Percentiles rank a stretch among this genome's conserved stretches.
Conservation (phyloP, 108 stramenopile genomes). For the Epithemia pelagica region DNA sequence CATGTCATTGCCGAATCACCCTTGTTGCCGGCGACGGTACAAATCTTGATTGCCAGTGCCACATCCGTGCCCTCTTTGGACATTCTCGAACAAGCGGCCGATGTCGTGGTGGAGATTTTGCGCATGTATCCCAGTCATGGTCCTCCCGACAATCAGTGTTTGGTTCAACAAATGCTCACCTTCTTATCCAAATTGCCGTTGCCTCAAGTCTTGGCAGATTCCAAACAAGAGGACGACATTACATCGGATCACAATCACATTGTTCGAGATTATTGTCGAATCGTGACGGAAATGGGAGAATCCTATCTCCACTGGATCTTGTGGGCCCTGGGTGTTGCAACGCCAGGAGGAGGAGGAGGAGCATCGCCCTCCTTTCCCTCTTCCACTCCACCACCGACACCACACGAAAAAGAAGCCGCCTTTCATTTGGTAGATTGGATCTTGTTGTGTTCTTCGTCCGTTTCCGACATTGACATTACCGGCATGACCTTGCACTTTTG, state of each 20-base stretch:
- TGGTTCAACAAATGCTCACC: constrained; percentile 71
- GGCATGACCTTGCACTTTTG: constrained; percentile 87
- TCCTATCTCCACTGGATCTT: constrained; percentile 85
- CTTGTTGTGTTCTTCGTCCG: constrained; percentile 49
- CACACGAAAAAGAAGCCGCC: constrained; percentile 30
- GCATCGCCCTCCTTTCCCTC: background rate
- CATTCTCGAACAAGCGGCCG: constrained; percentile 68
- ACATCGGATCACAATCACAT: constrained; percentile 75
- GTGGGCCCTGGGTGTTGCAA: too few species aligned
- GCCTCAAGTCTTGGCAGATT: constrained; percentile 21
- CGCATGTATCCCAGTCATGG: constrained; percentile 64
- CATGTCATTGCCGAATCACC: constrained; percentile 30
- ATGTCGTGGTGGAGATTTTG: constrained; percentile 81
- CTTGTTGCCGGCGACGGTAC: constrained; percentile 22
- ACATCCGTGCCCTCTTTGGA: background rate
- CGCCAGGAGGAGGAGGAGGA: background rate
- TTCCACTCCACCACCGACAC: constrained; percentile 10
- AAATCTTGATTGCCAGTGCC: constrained; percentile 17
- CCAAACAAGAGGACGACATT: constrained; percentile 13
- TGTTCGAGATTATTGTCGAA: constrained; percentile 76
- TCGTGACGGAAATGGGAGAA: constrained; percentile 94
- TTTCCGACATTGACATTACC: constrained; percentile 73
- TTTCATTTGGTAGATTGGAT: constrained; percentile 63
- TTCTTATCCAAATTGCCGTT: constrained; percentile 51
- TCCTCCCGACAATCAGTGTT: constrained; percentile 31